These are phyloP conservation scores for Paulownia fortunei DNA, from an alignment of 257 asterid genomes.

Conservation along the genomic window DNA sequence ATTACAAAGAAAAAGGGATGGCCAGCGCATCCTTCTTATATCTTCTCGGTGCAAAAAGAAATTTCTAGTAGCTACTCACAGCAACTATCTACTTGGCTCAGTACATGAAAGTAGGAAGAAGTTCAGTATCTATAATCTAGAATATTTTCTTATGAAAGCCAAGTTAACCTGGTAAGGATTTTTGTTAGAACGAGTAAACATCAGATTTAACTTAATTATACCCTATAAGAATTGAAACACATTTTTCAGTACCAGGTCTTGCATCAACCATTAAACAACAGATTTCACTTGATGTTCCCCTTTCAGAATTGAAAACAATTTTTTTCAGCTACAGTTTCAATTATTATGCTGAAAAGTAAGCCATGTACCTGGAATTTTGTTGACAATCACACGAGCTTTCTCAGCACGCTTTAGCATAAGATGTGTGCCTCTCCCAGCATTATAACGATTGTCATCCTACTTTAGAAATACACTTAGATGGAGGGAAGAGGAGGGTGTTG, in stretches of 20 bases:
- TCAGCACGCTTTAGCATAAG: constrained; percentile 89
- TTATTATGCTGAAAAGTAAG: background rate
- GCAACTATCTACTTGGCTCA: background rate
- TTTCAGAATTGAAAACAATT: background rate
- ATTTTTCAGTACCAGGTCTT: background rate
- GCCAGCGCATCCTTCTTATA: background rate
- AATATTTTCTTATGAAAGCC: background rate
- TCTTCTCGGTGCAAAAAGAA: background rate
- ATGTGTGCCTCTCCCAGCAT: constrained; percentile 93
- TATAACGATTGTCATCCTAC: constrained; percentile 91
- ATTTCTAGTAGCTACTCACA: background rate
- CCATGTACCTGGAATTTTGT: constrained; percentile 82
- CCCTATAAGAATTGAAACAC: background rate
- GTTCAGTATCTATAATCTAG: background rate
- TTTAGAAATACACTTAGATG: constrained; percentile 18
- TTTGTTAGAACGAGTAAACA: background rate
- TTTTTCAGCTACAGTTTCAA: background rate
- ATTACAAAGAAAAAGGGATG: background rate
- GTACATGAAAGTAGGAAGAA: background rate
- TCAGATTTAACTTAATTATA: background rate
- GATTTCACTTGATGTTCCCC: background rate
- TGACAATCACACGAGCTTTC: constrained; percentile 88
- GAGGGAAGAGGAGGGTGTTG: background rate
- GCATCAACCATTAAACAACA: background rate
- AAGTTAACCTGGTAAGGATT: background rate